Conservation (phyloP, 768 basidiomycete genomes). For the Rhodotorula sphaerocarpa region DNA sequence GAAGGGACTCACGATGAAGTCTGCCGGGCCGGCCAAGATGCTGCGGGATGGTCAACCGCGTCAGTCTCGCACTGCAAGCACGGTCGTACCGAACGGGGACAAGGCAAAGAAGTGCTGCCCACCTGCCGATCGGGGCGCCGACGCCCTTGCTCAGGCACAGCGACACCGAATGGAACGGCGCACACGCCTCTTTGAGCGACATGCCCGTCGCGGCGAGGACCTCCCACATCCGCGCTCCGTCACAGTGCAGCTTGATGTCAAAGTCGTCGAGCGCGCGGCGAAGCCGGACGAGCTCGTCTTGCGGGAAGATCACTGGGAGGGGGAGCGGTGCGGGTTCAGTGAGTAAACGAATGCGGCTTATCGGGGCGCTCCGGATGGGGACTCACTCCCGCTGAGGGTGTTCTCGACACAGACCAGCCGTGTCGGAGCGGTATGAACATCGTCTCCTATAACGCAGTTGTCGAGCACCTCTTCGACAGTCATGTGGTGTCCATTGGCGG, state of each 20-base stretch:
- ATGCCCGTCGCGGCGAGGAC: constrained; percentile 59
- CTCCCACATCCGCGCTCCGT: constrained; percentile 93
- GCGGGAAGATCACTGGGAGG: constrained; percentile 45
- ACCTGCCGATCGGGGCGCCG: constrained; percentile 55
- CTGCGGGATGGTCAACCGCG: too few relatives aligned
- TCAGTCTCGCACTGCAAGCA: too few relatives aligned
- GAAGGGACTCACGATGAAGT: constrained; percentile 53
- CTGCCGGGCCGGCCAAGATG: constrained; percentile 65
- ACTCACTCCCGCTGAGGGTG: constrained; percentile 66
- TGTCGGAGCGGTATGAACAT: constrained; percentile 61
- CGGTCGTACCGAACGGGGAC: background rate
- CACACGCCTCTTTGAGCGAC: constrained; percentile 62
- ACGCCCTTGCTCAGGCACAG: constrained; percentile 93
- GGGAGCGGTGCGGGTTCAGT: too few relatives aligned
- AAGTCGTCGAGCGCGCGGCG: constrained; percentile 59
- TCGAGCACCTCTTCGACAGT: constrained; percentile 46
- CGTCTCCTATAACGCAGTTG: constrained; percentile 22
- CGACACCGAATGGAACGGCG: constrained; percentile 82
- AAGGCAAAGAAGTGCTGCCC: constrained; percentile 18
- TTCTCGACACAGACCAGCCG: constrained; percentile 82
- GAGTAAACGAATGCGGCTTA: too few relatives aligned
- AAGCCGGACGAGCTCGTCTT: constrained; percentile 73
- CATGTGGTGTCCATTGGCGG: constrained; percentile 62
- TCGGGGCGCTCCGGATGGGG: too few relatives aligned
- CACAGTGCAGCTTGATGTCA: constrained; percentile 68